These are phyloP conservation scores for Parascedosporium putredinis DNA, from an alignment of 2,329 filamentous ascomycete genomes.

Conservation along the genomic window DNA sequence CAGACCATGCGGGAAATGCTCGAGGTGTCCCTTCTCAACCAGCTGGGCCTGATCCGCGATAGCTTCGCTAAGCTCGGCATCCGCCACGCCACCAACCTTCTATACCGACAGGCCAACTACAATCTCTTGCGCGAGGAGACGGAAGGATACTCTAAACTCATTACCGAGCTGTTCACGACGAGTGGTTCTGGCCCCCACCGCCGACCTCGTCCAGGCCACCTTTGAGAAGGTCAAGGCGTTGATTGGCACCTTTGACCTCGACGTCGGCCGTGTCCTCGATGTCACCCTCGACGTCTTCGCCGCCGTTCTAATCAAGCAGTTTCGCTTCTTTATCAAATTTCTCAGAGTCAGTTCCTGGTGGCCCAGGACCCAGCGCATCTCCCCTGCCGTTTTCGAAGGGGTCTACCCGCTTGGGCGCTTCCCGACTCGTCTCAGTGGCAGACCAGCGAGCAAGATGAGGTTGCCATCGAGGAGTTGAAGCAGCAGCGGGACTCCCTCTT, in stretches of 20 bases:
- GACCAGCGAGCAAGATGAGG: constrained; percentile 59
- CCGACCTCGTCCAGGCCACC: constrained; percentile 68
- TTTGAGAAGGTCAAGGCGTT: constrained; percentile 89
- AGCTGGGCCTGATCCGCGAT: constrained; percentile 71
- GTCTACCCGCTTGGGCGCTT: constrained; percentile 77
- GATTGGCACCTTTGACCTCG: constrained; percentile 93
- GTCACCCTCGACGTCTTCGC: constrained; percentile 93
- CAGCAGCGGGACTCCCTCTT: constrained; percentile 62
- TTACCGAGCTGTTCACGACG: constrained; percentile 90
- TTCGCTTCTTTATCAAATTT: constrained; percentile 88
- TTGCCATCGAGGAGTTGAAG: constrained; percentile 43
- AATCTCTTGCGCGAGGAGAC: constrained; percentile 91
- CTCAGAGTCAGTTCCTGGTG: constrained; percentile 92
- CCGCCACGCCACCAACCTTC: constrained; percentile 79
- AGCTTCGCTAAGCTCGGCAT: constrained; percentile 77
- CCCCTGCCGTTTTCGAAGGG: constrained; percentile 40
- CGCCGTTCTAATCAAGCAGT: constrained; percentile 84
- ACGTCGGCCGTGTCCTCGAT: constrained; percentile 88
- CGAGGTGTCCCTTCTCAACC: constrained; percentile 66
- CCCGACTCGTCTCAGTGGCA: constrained; percentile 57
- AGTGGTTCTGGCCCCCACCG: constrained; percentile 64
- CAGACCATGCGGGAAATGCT: constrained; percentile 68
- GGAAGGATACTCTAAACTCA: constrained; percentile 91
- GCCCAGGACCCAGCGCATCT: constrained; percentile 53
- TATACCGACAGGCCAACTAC: constrained; percentile 95